These are phyloP conservation scores for Mitragyna speciosa DNA, from an alignment of 257 asterid species.

Conservation along the genomic window DNA sequence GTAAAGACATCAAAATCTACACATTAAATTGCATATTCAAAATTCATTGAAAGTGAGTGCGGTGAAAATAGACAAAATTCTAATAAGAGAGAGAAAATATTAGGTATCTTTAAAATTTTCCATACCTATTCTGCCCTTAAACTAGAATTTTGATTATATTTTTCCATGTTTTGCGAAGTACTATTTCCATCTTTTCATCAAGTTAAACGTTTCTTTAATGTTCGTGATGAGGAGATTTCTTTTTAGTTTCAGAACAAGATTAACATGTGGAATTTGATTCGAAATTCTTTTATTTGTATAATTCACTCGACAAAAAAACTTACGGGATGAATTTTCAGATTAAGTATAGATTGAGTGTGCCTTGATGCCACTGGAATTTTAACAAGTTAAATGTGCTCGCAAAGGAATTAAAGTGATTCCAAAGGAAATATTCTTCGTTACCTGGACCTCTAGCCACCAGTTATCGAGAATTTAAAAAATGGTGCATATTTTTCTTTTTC, in stretches of 20 bases:
- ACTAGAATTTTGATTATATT: no score
- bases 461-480: background rate
- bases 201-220: background rate
- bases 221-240: background rate
- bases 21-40: no score
- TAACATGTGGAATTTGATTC: background rate
- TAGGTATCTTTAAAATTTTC: no score
- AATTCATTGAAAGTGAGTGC: no score
- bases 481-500: background rate
- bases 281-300: background rate
- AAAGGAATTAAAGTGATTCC: background rate
- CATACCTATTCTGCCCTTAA: no score
- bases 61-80: no score
- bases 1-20: no score
- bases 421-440: background rate
- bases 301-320: background rate
- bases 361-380: background rate
- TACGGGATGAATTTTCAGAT: background rate
- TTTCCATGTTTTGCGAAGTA: no score
- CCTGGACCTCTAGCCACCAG: conserved; percentile 1
- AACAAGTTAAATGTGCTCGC: no score
- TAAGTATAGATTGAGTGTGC: background rate
- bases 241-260: background rate
- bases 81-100: no score
- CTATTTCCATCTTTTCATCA: no score